Evolutionary conservation across 345 rosid genomes (phyloP).

Genomic region (Lepidium didymum): DNA sequence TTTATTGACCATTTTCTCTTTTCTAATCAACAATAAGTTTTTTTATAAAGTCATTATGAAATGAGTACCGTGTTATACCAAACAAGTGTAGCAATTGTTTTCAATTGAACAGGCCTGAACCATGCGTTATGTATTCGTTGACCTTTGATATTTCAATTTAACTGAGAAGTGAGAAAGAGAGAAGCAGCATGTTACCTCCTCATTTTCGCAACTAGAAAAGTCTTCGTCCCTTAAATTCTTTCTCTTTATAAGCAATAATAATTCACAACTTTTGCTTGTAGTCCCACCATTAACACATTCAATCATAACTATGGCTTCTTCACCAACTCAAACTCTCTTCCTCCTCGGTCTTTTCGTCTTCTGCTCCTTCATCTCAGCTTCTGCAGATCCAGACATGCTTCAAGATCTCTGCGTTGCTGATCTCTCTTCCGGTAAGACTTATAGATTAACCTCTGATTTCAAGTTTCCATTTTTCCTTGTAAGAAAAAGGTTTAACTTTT

Average conservation of each 20-base stretch:
- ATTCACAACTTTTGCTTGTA: not conserved
- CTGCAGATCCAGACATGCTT: constrained; percentile 68
- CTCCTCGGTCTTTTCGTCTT: constrained; percentile 16
- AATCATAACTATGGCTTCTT: constrained; percentile 18
- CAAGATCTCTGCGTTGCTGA: constrained; percentile 92
- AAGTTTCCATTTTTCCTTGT: not conserved
- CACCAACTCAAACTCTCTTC: constrained; percentile 10
- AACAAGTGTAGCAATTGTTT: not conserved
- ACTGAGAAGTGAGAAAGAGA: not conserved
- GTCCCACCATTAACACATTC: not conserved
- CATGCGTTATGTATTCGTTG: not conserved
- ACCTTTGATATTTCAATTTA: constrained; percentile 8
- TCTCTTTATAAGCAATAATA: constrained; percentile 15
- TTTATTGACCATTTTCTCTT: no score
- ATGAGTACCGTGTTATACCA: not conserved
- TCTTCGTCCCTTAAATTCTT: constrained; percentile 5
- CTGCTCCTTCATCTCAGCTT: constrained; percentile 2
- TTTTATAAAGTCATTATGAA: no score
- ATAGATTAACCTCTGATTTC: not conserved
- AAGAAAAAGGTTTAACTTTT: not conserved
- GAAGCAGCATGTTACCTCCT: not conserved
- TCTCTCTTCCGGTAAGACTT: constrained; percentile 34
- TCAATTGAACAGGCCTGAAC: not conserved
- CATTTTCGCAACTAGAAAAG: not conserved
- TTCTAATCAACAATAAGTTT: no score